A percentile compares a stretch with the other conserved stretches of the same genome.
Conservation (phyloP, 2,329 filamentous ascomycete species). For the Cordyceps javanica region DNA sequence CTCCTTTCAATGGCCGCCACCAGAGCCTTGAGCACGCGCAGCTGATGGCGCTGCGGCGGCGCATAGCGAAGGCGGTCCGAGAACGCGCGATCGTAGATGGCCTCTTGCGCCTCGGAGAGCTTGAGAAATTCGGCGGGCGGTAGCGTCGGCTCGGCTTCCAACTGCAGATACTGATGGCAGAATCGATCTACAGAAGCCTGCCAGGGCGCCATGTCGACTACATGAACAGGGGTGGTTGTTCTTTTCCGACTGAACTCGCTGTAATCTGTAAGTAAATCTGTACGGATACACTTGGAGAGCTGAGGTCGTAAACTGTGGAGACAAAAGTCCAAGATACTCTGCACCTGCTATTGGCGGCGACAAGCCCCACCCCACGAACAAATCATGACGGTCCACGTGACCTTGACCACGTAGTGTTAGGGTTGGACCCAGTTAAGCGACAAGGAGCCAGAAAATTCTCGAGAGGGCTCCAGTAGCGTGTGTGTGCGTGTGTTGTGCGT, state of each 20-base stretch:
- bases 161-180: conserved; percentile 72
- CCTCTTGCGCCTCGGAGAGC: conserved; percentile 55
- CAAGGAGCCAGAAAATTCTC: no score
- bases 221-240: background rate
- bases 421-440: conserved; percentile 42
- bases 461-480: no score
- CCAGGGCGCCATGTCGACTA: conserved; percentile 5
- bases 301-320: background rate
- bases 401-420: conserved; percentile 27
- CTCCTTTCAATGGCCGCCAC: conserved; percentile 63
- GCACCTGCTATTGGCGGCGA: background rate
- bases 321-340: background rate
- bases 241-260: background rate
- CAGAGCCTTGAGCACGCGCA: conserved; percentile 68
- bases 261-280: no score
- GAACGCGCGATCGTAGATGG: conserved; percentile 63
- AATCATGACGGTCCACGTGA: background rate
- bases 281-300: no score
- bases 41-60: conserved; percentile 60
- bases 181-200: conserved; percentile 40
- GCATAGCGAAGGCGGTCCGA: conserved; percentile 46
- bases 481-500: background rate
- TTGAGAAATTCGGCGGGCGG: conserved; percentile 55
- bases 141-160: conserved; percentile 59
- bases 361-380: background rate